Evolutionary conservation across 306 rosid genomes (phyloP).

Genomic region (Carpinus viminea): DNA sequence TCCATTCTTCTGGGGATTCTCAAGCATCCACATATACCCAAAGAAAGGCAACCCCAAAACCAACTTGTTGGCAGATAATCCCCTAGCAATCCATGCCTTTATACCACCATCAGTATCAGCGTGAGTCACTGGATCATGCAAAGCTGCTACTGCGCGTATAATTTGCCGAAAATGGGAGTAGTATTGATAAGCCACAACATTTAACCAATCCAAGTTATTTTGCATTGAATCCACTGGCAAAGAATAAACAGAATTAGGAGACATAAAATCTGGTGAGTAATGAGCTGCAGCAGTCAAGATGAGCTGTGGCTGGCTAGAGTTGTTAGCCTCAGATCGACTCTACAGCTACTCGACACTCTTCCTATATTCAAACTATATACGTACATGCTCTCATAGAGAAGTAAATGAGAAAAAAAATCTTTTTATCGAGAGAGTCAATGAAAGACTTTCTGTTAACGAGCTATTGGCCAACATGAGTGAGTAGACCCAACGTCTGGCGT

Average conservation of each 20-base stretch:
- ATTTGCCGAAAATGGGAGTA: not conserved
- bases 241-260: not conserved
- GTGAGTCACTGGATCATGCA: not conserved
- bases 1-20: not conserved
- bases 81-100: too few species aligned
- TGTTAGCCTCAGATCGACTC: conserved; percentile 27
- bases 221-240: not conserved
- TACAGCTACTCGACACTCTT: conserved; percentile 35
- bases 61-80: too few species aligned
- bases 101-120: not conserved
- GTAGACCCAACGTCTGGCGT: not conserved
- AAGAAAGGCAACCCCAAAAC: too few species aligned
- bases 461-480: conserved; percentile 33
- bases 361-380: too few species aligned
- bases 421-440: conserved; percentile 32
- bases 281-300: not conserved
- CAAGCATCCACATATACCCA: not conserved
- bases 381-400: too few species aligned
- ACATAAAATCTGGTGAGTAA: not conserved
- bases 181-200: not conserved
- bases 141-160: not conserved
- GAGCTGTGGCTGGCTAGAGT: not conserved
- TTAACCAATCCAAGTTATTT: not conserved
- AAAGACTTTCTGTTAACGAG: conserved; percentile 29
- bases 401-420: too few species aligned